Percentiles rank a stretch among this genome's conserved stretches.
Conservation (phyloP, 768 basidiomycete genomes). For the Galerina sulciceps region DNA sequence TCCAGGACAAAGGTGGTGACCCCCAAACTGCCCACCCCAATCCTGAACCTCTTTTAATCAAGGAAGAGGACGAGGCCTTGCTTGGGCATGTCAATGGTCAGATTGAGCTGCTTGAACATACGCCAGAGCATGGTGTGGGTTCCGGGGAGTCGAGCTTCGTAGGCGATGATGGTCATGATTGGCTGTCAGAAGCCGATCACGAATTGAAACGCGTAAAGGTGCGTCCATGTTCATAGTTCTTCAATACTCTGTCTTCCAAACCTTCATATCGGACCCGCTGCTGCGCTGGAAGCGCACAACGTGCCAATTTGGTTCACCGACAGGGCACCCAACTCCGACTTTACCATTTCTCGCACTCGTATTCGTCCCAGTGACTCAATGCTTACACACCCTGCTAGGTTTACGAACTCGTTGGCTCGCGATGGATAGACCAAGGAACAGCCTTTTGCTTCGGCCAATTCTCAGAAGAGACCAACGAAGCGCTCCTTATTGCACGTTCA, state of each 20-base stretch:
- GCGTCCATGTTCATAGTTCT: slow-evolving; percentile 27
- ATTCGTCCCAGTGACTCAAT: slow-evolving; percentile 20
- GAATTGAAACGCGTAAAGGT: slow-evolving; percentile 89
- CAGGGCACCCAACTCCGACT: slow-evolving; percentile 3
- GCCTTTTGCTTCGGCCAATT: slow-evolving; percentile 95
- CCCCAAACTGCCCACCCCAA: slow-evolving; percentile 21
- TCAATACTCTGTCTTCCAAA: background rate
- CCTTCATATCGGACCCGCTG: slow-evolving; percentile 1
- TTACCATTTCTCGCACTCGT: slow-evolving; percentile 1
- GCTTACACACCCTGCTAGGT: slow-evolving; percentile 57
- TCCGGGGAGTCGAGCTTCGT: slow-evolving; percentile 40
- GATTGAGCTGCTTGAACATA: slow-evolving; percentile 52
- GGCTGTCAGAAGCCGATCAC: slow-evolving; percentile 65
- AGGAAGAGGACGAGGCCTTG: slow-evolving; percentile 38
- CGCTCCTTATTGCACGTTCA: slow-evolving; percentile 81
- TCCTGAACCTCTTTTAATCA: slow-evolving; percentile 31
- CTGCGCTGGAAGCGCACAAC: slow-evolving; percentile 3
- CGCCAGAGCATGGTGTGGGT: slow-evolving; percentile 36
- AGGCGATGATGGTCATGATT: slow-evolving; percentile 63
- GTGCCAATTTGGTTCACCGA: slow-evolving; percentile 4
- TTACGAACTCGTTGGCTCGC: slow-evolving; percentile 88
- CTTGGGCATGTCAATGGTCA: slow-evolving; percentile 41
- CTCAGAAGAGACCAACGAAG: slow-evolving; percentile 75
- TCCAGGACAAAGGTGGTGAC: slow-evolving; percentile 19
- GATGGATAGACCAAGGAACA: slow-evolving; percentile 96